These are phyloP conservation scores for carrot (Daucus carota) DNA, from an alignment of 129 eudicot species.

Conservation along the genomic window DNA sequence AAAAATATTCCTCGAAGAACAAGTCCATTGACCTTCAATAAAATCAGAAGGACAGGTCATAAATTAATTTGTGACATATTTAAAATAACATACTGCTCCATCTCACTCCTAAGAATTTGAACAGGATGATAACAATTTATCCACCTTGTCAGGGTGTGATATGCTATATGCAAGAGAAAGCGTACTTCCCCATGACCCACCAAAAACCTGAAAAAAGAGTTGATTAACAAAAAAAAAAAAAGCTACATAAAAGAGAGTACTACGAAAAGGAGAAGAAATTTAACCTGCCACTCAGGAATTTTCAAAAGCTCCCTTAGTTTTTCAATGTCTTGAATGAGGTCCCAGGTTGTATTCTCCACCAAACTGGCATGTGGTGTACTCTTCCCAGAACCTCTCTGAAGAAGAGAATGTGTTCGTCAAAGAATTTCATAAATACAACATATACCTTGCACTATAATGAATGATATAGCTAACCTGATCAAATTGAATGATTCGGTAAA, in stretches of 20 bases:
- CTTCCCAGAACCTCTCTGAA: constrained; percentile 95
- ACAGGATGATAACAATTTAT: background rate
- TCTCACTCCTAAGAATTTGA: too few species aligned
- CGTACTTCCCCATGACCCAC: constrained; percentile 99
- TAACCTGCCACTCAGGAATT: constrained; percentile 97
- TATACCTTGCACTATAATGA: background rate
- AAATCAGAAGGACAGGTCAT: background rate
- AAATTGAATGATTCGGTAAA: constrained; percentile 70
- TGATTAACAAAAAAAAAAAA: constrained; percentile 11
- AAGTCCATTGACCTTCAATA: constrained; percentile 69
- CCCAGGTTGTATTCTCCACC: constrained; percentile 96
- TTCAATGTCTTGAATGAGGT: constrained; percentile 77
- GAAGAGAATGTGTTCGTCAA: constrained; percentile 8
- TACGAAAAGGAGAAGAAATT: background rate
- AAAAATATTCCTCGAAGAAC: constrained; percentile 89
- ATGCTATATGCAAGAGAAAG: constrained; percentile 94
- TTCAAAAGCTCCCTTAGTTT: constrained; percentile 72
- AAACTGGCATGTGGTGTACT: constrained; percentile 95
- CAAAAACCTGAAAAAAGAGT: constrained; percentile 66
- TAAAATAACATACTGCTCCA: background rate
- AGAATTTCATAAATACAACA: constrained; percentile 1
- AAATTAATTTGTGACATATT: background rate
- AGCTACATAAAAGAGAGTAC: background rate
- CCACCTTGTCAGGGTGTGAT: constrained; percentile 86
- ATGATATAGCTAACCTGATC: constrained; percentile 65